These are phyloP conservation scores for Candida maris DNA, from an alignment of 805 yeast genomes.

Conservation along the genomic window DNA sequence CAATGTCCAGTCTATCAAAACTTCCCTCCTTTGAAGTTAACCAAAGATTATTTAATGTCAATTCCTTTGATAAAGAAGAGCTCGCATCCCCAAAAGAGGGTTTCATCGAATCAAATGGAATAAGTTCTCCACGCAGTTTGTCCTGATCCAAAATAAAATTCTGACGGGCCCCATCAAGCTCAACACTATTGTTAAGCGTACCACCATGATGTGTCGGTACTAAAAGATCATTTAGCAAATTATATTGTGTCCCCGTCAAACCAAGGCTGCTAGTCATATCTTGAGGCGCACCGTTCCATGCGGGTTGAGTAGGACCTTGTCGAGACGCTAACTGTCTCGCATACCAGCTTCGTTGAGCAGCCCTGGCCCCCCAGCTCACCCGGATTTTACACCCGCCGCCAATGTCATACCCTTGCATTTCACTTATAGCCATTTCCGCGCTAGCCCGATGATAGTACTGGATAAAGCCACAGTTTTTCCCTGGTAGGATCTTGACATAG, in stretches of 20 bases:
- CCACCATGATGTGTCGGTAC: constrained; percentile 6
- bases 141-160: constrained; percentile 17
- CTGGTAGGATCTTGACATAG: constrained; percentile 75
- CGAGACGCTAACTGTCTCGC: constrained; percentile 32
- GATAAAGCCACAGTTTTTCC: constrained; percentile 79
- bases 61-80: constrained; percentile 22
- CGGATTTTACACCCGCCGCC: constrained; percentile 74
- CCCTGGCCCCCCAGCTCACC: constrained; percentile 81
- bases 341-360: constrained; percentile 39
- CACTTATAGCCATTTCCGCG: constrained; percentile 81
- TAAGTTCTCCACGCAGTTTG: constrained; percentile 22
- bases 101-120: constrained; percentile 25
- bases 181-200: constrained; percentile 2
- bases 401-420: constrained; percentile 87
- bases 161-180: constrained; percentile 2
- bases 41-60: constrained; percentile 48
- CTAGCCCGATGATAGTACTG: constrained; percentile 73
- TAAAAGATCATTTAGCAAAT: constrained; percentile 21
- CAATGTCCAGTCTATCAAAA: constrained; percentile 47
- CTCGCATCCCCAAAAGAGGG: constrained; percentile 16
- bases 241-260: constrained; percentile 20
- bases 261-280: constrained; percentile 24
- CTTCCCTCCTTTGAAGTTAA: constrained; percentile 56
- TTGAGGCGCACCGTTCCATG: constrained; percentile 8
- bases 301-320: constrained; percentile 16